phyloP scores from a whole-genome alignment of 2,329 filamentous ascomycete genomes.

The Lithohypha guttulata region DNA sequence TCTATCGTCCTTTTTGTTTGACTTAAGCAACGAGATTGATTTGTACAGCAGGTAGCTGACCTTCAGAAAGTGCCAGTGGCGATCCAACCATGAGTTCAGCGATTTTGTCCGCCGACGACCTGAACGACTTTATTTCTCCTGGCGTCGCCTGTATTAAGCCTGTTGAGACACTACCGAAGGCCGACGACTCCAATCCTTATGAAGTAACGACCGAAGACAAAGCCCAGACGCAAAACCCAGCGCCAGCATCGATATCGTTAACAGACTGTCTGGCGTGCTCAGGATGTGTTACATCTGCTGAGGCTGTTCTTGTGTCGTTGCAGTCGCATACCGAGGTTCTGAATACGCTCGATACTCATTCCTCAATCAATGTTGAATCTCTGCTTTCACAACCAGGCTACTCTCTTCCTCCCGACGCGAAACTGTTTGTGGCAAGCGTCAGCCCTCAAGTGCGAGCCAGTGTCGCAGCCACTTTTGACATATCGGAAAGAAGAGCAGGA shows the following conservation, averaged over 20 bases:
- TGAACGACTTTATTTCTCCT: conserved; percentile 98
- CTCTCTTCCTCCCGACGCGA: conserved; percentile 49
- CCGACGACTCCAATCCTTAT: conserved; percentile 45
- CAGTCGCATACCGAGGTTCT: conserved; percentile 92
- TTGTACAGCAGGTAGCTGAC: conserved; percentile 1
- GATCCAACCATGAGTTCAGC: conserved; percentile 68
- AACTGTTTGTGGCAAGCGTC: conserved; percentile 81
- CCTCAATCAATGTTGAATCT: conserved; percentile 36
- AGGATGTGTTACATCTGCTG: conserved; percentile 92
- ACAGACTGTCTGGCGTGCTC: conserved; percentile 97
- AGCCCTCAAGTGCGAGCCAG: conserved; percentile 86
- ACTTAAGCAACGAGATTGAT: no score
- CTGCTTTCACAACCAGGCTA: conserved; percentile 17
- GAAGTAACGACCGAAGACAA: conserved; percentile 93
- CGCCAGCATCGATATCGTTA: conserved; percentile 82
- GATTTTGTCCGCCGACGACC: conserved; percentile 88
- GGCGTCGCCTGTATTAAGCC: conserved; percentile 98
- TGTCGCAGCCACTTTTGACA: conserved; percentile 70
- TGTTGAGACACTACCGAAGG: conserved; percentile 73
- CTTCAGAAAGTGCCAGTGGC: not conserved
- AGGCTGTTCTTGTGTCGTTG: conserved; percentile 89
- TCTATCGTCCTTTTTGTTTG: no score
- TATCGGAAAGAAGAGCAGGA: conserved; percentile 63
- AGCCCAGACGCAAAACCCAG: conserved; percentile 44
- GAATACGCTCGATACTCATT: conserved; percentile 59